Conservation (phyloP, 2,329 filamentous ascomycete genomes). For the Cadophora malorum region DNA sequence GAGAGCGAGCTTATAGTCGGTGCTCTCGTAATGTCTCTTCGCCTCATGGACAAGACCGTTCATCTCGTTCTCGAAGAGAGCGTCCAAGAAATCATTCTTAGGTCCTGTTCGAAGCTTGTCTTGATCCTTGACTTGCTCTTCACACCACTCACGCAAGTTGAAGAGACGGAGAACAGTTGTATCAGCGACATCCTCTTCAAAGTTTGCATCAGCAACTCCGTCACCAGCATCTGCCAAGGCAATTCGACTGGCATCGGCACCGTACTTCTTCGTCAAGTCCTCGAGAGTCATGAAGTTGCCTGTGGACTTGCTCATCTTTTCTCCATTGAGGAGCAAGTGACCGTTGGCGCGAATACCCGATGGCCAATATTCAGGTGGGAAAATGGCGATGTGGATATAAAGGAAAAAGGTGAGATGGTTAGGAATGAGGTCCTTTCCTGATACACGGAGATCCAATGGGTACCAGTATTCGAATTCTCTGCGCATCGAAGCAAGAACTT, state of each 20-base stretch:
- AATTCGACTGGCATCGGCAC: constrained; percentile 89
- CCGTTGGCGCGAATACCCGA: constrained; percentile 86
- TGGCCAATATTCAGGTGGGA: constrained; percentile 89
- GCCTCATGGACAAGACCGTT: constrained; percentile 82
- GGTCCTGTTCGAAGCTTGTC: constrained; percentile 76
- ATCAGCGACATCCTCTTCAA: constrained; percentile 94
- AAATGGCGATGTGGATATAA: constrained; percentile 91
- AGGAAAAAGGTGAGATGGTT: constrained; percentile 97
- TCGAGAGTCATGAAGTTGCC: constrained; percentile 95
- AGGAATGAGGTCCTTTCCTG: constrained; percentile 90
- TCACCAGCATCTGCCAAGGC: constrained; percentile 95
- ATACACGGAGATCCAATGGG: constrained; percentile 85
- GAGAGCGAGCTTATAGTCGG: constrained; percentile 85
- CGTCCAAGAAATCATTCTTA: constrained; percentile 81
- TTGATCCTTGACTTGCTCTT: constrained; percentile 79
- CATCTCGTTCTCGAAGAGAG: constrained; percentile 92
- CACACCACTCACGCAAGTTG: constrained; percentile 86
- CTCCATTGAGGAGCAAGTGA: constrained; percentile 91
- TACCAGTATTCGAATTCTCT: constrained; percentile 98
- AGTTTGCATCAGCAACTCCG: constrained; percentile 93
- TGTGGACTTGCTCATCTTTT: constrained; percentile 98
- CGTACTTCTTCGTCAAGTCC: constrained; percentile 88
- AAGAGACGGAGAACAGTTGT: constrained; percentile 87
- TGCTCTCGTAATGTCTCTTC: constrained; percentile 77
- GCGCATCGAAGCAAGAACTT: constrained; percentile 78